Base-by-base conservation (phyloP, 1,284 basidiomycete species). In the Anthracocystis panici-leucophaei region DNA sequence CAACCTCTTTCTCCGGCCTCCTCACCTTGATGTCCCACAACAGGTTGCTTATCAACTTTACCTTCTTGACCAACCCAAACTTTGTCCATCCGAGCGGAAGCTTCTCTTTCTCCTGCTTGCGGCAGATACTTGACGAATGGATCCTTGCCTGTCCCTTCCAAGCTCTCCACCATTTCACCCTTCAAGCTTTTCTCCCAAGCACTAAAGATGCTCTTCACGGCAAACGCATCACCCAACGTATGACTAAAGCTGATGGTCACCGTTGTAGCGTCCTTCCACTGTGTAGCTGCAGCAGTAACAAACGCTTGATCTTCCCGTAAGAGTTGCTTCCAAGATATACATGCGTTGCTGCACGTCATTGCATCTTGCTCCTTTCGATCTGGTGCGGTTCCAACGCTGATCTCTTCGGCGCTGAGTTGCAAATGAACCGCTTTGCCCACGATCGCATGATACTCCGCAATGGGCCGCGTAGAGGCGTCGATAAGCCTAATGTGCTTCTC, bases 201-300 rank as follows among this genome's bases (percentile, higher is more conserved):
- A 5, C 38, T 2, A 10, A 69, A 58, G 48, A 69, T 63, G 38
- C 27, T 41, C 35, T 63, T 58, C 29, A 69, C 46, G 1, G 40
- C 23, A 18, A 59, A 69, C 7, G 66, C 66, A 23, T 69, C 66
- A 0, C 66, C 60, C 3, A 42, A n/a, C 10, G 35, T 42, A 21
- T 69, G 66, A 27, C 60, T 69, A 56, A 69, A 69, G 14, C 55
- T 45, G 45, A 69, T 58, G 5, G 56, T 56, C 18, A 69, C 48
- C 4, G 25, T 58, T 0, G 66, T 69, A 3, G 66, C 55, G 33
- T 69, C 66, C 2, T 27, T 12, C 49, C 45, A 69, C 21, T n/a
- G 21, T 2, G 66, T 69, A 18, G 66, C 66, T 10, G 63, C 60
- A 3, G 66, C 66, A 1, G 66, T 69, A 18, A 69, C 18, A 18